Percentiles rank a stretch among this genome's conserved stretches.
phyloP scores from a whole-genome alignment of 306 rosid species.

The Arachis hypogaea region DNA sequence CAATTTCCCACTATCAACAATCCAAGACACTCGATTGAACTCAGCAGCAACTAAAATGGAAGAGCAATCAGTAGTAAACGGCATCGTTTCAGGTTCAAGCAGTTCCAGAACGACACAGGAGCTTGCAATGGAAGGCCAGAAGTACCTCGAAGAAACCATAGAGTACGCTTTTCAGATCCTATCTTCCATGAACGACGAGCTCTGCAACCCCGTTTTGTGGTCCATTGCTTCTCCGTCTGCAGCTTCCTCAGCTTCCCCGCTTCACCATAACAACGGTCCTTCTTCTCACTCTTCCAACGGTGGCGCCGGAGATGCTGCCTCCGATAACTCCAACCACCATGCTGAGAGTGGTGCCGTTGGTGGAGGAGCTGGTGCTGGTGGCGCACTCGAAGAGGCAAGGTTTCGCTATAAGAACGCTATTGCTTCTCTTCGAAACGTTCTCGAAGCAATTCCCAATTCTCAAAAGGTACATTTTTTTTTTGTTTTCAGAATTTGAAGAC shows the following conservation, averaged over 20 bases:
- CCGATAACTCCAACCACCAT: constrained; percentile 58
- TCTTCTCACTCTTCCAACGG: constrained; percentile 47
- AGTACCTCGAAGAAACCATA: constrained; percentile 81
- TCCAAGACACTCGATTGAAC: too few species aligned
- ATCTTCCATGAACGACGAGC: constrained; percentile 95
- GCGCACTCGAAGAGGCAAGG: constrained; percentile 90
- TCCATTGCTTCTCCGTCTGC: constrained; percentile 56
- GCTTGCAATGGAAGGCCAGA: constrained; percentile 83
- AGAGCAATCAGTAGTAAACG: constrained; percentile 44
- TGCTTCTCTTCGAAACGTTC: constrained; percentile 67
- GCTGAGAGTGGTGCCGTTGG: constrained; percentile 45
- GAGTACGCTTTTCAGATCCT: constrained; percentile 89
- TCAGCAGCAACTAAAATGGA: constrained; percentile 48
- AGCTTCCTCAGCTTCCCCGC: constrained; percentile 30
- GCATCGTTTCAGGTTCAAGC: constrained; percentile 26
- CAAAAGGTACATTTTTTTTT: constrained; percentile 54
- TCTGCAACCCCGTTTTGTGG: constrained; percentile 88
- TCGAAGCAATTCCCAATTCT: constrained; percentile 75
- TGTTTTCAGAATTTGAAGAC: not conserved
- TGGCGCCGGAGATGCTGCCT: constrained; percentile 56
- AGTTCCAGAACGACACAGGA: constrained; percentile 65
- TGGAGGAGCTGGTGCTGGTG: constrained; percentile 47
- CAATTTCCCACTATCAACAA: not conserved
- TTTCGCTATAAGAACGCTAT: constrained; percentile 77
- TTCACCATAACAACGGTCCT: not conserved